phyloP scores from a whole-genome alignment of 345 rosid species.

The Citrus trifoliata region DNA sequence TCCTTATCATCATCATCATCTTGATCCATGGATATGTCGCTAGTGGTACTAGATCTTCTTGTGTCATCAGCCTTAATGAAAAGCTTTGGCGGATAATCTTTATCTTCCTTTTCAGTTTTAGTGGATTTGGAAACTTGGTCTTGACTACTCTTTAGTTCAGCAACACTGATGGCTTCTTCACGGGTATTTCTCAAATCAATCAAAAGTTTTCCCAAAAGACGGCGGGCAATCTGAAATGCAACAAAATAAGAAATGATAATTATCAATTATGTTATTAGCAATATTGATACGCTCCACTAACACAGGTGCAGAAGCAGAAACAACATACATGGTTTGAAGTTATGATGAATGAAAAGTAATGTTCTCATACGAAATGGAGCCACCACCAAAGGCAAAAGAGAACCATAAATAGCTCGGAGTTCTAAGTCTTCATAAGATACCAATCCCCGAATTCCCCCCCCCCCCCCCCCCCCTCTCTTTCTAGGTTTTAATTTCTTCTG shows the following conservation, averaged over 20 bases:
- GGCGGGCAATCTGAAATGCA: constrained; percentile 75
- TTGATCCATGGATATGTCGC: constrained; percentile 62
- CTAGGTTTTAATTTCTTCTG: not conserved
- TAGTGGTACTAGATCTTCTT: constrained; percentile 55
- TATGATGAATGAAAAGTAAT: not conserved
- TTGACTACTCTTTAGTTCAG: constrained; percentile 76
- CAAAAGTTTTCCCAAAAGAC: constrained; percentile 90
- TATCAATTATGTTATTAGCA: not conserved
- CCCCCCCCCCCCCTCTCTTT: not conserved
- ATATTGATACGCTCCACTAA: not conserved
- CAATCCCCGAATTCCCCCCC: not conserved
- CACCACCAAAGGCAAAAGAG: not conserved
- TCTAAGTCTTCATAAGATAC: not conserved
- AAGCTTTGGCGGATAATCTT: constrained; percentile 50
- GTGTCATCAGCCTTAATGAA: constrained; percentile 52
- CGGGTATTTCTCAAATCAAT: constrained; percentile 96
- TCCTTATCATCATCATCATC: constrained; percentile 96
- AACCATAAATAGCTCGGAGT: not conserved
- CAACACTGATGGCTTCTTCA: constrained; percentile 93
- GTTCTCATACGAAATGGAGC: not conserved
- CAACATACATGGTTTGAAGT: not conserved
- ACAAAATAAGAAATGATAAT: not conserved
- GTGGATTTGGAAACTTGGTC: constrained; percentile 46
- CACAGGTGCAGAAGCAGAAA: not conserved
- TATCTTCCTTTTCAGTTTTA: constrained; percentile 49